Base-by-base conservation (phyloP, 2,329 filamentous ascomycete species). In the Aspergillaceae sp. region DNA sequence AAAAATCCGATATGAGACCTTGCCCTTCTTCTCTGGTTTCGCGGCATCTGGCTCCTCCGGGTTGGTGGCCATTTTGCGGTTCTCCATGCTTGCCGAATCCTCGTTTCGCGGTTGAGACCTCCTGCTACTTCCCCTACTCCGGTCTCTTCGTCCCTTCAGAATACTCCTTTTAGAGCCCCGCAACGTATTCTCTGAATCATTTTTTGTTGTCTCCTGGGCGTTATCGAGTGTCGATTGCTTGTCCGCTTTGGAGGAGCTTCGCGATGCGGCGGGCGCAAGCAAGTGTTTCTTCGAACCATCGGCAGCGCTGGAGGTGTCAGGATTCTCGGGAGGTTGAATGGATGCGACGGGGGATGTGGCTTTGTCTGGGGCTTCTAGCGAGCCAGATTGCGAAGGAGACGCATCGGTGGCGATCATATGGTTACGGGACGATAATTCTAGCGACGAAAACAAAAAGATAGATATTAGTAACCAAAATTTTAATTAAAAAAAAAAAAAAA, bases 121-220 rank as follows among this genome's bases (percentile, higher is more conserved):
- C 51, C 62, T 62, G 50, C 67, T 81, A 69, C 81, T 86, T 56
- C 79, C 80, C 51, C 79, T 75, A 67, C 82, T 87, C 56, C 80
- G 79, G 68, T 84, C 84, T 59, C 80, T 74, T 58, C 78, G 76
- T 54, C 77, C 73, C 51, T 76, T 80, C 46, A 80, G 68, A 57
- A 83, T 79, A 67, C 82, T 86, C 54, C 74, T 80, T 65, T 80
- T 84, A 42, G 83, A 86, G 54, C 76, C 74, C 48, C 76, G 76
- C 55, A 78, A 76, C 56, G 82, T 79, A 61, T 79, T 84, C 57
- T 80, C 80, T 28, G 61, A 58, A 40, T 62, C 63, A 49, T 67
- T 61, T 29, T 60, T 55, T 33, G 55, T 49, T n/a, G 52, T 48
- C 30, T 68, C 64, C 42, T 61, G 61, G 7, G 60, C 54, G 41